phyloP scores from a whole-genome alignment of 805 yeast species.

The Spencermartinsiella europaea region DNA sequence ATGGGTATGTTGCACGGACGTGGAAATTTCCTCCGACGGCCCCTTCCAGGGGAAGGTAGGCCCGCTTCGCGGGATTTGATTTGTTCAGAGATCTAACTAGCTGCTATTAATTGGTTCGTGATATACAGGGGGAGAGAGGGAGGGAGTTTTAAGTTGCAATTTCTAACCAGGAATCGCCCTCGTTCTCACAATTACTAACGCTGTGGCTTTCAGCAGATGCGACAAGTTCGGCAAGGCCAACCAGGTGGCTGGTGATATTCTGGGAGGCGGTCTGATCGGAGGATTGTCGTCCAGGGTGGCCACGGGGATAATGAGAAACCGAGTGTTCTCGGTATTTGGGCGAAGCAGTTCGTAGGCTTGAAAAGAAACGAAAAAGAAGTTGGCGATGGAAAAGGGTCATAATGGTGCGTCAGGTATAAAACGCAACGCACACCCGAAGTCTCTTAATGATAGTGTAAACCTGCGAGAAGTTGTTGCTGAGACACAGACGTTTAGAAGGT shows the following conservation, averaged over 20 bases:
- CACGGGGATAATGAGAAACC: background rate
- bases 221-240: constrained; percentile 89
- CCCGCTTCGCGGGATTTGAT: constrained; percentile 1
- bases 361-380: too few relatives aligned
- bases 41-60: background rate
- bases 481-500: too few relatives aligned
- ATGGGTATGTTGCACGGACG: constrained; percentile 38
- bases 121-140: background rate
- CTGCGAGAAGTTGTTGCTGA: too few relatives aligned
- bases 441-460: too few relatives aligned
- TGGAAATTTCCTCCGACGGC: too few relatives aligned
- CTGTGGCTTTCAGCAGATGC: constrained; percentile 86
- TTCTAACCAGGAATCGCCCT: constrained; percentile 51
- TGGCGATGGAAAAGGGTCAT: too few relatives aligned
- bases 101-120: constrained; percentile 26
- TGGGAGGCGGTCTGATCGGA: constrained; percentile 1
- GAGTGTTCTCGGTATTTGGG: background rate
- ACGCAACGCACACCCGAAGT: too few relatives aligned
- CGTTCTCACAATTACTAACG: constrained; percentile 70
- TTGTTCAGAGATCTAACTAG: constrained; percentile 33
- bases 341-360: too few relatives aligned
- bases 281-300: constrained; percentile 1
- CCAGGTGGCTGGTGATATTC: constrained; percentile 42
- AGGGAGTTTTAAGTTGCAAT: background rate
- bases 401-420: too few relatives aligned